These are phyloP conservation scores for Pholiota microspora DNA, from an alignment of 768 basidiomycete genomes.

Conservation along the genomic window DNA sequence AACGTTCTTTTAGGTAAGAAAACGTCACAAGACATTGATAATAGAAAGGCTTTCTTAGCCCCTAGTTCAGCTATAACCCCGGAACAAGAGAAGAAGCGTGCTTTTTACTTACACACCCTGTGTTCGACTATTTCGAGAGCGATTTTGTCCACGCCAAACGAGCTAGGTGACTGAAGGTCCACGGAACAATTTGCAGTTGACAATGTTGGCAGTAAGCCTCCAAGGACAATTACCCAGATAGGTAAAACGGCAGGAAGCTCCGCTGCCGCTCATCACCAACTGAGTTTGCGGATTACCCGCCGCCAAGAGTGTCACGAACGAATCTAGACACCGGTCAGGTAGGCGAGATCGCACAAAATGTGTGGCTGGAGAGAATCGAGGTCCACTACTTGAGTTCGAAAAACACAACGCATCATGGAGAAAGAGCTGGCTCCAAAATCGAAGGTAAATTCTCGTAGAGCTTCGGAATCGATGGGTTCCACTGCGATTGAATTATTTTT, in stretches of 20 bases:
- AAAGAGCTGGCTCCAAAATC: too few species aligned
- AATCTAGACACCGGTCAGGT: not conserved
- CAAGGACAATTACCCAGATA: too few species aligned
- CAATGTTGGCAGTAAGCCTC: too few species aligned
- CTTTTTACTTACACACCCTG: not conserved
- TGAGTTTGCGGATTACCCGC: not conserved
- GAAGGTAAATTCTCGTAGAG: too few species aligned
- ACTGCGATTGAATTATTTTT: not conserved
- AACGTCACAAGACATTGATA: constrained; percentile 1
- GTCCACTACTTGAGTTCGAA: too few species aligned
- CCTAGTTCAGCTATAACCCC: not conserved
- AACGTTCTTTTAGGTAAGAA: not conserved
- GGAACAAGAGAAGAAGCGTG: not conserved
- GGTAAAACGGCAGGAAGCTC: not conserved
- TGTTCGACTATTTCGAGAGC: not conserved
- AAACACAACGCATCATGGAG: too few species aligned
- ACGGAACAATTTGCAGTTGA: too few species aligned
- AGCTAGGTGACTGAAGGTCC: too few species aligned
- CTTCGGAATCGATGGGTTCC: too few species aligned
- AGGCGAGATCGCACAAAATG: not conserved
- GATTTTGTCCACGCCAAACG: too few species aligned
- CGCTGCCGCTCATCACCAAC: not conserved
- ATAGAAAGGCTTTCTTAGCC: not conserved
- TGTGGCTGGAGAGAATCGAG: not conserved
- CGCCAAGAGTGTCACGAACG: not conserved